Percentiles rank a stretch among this genome's conserved stretches.
These are phyloP conservation scores for Ogataea methylovora DNA, from an alignment of 805 yeast species.

Conservation along the genomic window DNA sequence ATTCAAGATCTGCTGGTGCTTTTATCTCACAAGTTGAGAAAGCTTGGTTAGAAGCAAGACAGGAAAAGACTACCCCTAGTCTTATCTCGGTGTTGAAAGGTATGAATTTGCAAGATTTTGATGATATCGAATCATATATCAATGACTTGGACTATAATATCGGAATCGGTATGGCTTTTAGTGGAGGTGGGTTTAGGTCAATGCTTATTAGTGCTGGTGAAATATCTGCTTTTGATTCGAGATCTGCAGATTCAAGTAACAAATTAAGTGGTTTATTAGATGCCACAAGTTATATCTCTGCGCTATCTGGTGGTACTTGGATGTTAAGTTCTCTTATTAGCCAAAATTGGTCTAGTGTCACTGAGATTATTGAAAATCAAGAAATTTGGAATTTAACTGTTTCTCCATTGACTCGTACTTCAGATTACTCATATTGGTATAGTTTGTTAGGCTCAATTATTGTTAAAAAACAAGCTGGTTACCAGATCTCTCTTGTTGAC, in stretches of 20 bases:
- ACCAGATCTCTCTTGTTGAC: conserved; percentile 54
- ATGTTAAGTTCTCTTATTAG: conserved; percentile 55
- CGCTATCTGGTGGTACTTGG: conserved; percentile 79
- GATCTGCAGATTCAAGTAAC: conserved; percentile 19
- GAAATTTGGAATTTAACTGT: conserved; percentile 61
- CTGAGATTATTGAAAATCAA: conserved; percentile 35
- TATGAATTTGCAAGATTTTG: conserved; percentile 36
- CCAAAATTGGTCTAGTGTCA: conserved; percentile 65
- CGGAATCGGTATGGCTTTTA: conserved; percentile 50
- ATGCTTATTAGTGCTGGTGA: conserved; percentile 80
- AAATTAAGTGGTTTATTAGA: conserved; percentile 70
- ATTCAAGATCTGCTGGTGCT: conserved; percentile 34
- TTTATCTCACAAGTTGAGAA: conserved; percentile 39
- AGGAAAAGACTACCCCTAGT: conserved; percentile 32
- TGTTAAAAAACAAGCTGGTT: conserved; percentile 43
- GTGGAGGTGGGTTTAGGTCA: conserved; percentile 88
- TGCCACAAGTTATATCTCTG: conserved; percentile 61
- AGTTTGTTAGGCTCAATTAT: conserved; percentile 44
- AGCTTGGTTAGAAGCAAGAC: conserved; percentile 43
- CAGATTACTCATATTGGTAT: conserved; percentile 39
- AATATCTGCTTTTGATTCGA: conserved; percentile 63
- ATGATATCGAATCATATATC: conserved; percentile 29
- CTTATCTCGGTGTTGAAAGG: conserved; percentile 37
- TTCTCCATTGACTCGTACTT: conserved; percentile 50
- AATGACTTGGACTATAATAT: conserved; percentile 28